Evolutionary conservation across 164 flowering plant genomes (phyloP).

Genomic region (Magnolia changhungtana): DNA sequence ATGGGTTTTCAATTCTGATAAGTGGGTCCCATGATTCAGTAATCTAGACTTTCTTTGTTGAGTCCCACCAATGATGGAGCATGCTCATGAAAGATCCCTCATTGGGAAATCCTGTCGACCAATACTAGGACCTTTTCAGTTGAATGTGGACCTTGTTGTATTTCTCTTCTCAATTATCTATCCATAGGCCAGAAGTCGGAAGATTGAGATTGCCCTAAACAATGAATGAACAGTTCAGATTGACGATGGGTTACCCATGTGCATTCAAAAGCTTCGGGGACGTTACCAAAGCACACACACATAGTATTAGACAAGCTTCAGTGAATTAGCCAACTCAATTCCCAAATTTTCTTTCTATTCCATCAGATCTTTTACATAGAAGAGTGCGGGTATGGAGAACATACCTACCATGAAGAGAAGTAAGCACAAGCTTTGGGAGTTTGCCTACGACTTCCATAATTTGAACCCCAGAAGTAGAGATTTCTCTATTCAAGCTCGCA

Average conservation of each 20-base stretch:
- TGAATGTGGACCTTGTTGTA: background rate
- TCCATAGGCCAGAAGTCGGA: background rate
- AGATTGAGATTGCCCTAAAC: background rate
- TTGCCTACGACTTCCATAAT: constrained; percentile 63
- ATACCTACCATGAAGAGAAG: constrained; percentile 57
- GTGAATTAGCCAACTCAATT: too few relatives aligned
- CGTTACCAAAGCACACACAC: too few relatives aligned
- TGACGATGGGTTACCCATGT: too few relatives aligned
- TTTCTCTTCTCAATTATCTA: background rate
- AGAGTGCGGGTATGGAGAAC: background rate
- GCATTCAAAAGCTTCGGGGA: too few relatives aligned
- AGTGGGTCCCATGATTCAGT: background rate
- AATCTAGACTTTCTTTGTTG: background rate
- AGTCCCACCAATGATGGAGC: background rate
- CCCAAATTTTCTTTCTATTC: too few relatives aligned
- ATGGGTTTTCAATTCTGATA: background rate
- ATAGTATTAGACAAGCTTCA: background rate
- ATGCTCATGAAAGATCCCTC: background rate
- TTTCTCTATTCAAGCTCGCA: constrained; percentile 40
- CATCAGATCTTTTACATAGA: background rate
- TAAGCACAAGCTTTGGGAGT: constrained; percentile 67
- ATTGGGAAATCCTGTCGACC: background rate
- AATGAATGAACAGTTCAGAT: too few relatives aligned
- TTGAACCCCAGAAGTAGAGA: constrained; percentile 39
- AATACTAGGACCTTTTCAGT: background rate